Conservation (phyloP, 202 grass and related monocot species). For the Musa balbisiana region DNA sequence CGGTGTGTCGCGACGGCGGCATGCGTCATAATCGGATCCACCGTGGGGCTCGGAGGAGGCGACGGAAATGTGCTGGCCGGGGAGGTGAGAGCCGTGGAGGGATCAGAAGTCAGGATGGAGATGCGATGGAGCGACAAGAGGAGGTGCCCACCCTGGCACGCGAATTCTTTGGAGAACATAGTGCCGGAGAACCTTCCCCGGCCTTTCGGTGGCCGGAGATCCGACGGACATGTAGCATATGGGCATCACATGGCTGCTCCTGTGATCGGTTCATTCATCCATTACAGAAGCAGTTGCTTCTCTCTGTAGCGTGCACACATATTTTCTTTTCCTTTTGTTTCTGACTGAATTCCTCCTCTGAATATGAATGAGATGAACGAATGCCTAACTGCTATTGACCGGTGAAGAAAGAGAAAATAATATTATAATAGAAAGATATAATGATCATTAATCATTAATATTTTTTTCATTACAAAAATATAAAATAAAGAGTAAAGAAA, state of each 20-base stretch:
- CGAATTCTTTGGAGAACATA: constrained; percentile 75
- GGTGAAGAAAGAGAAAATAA: no score
- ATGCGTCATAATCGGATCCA: constrained; percentile 33
- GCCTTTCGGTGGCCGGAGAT: constrained; percentile 38
- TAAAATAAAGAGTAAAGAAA: no score
- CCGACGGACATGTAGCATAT: constrained; percentile 27
- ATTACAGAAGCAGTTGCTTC: constrained; percentile 37
- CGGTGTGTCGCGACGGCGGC: constrained; percentile 33
- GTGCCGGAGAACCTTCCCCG: constrained; percentile 89
- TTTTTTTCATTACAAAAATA: no score
- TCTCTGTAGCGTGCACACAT: constrained; percentile 30
- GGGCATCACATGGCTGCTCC: constrained; percentile 9
- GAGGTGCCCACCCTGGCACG: constrained; percentile 66
- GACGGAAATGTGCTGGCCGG: constrained; percentile 19
- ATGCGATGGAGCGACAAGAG: constrained; percentile 76
- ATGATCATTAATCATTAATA: no score
- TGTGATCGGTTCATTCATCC: constrained; percentile 19
- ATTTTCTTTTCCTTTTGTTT: no score
- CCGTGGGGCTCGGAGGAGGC: constrained; percentile 1
- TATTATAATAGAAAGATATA: no score
- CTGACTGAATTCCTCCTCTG: no score
- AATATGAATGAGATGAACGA: no score
- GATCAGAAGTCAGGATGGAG: background rate
- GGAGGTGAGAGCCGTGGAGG: constrained; percentile 15
- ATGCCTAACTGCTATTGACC: no score